Conservation (phyloP, 2,329 filamentous ascomycete species). For the Fusarium pseudoanthophilum region DNA sequence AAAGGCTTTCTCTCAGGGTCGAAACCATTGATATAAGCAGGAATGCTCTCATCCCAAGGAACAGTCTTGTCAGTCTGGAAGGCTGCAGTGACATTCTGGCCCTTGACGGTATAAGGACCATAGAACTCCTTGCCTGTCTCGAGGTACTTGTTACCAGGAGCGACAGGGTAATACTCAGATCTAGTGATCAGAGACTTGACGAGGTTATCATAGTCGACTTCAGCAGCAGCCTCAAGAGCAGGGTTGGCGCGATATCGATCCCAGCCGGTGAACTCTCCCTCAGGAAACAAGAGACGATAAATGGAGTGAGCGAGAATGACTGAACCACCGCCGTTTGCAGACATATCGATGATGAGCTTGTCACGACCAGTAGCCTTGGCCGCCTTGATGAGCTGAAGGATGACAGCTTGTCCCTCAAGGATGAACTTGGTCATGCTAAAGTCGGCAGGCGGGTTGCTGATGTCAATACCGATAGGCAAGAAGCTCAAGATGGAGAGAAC, state of each 20-base stretch:
- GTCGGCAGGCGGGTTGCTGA: not conserved
- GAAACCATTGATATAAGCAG: conserved; percentile 36
- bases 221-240: conserved; percentile 28
- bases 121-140: conserved; percentile 37
- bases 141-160: conserved; percentile 16
- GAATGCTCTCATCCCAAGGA: conserved; percentile 16
- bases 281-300: conserved; percentile 38
- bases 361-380: conserved; percentile 33
- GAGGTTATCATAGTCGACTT: conserved; percentile 34
- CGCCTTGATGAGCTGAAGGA: conserved; percentile 33
- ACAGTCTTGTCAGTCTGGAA: conserved; percentile 29
- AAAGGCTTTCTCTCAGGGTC: conserved; percentile 25
- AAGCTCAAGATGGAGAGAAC: conserved; percentile 41
- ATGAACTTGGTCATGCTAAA: conserved; percentile 27
- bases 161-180: conserved; percentile 24
- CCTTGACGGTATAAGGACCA: conserved; percentile 35
- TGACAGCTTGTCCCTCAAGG: conserved; percentile 30
- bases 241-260: conserved; percentile 39
- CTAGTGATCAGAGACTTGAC: conserved; percentile 19
- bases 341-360: conserved; percentile 43
- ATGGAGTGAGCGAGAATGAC: conserved; percentile 33
- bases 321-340: conserved; percentile 40
- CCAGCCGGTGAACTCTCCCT: conserved; percentile 32
- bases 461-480: conserved; percentile 28
- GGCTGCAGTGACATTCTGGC: conserved; percentile 37